Evolutionary conservation across 1,284 basidiomycete genomes (phyloP).

Genomic region (Phellopilus nigrolimitatus): DNA sequence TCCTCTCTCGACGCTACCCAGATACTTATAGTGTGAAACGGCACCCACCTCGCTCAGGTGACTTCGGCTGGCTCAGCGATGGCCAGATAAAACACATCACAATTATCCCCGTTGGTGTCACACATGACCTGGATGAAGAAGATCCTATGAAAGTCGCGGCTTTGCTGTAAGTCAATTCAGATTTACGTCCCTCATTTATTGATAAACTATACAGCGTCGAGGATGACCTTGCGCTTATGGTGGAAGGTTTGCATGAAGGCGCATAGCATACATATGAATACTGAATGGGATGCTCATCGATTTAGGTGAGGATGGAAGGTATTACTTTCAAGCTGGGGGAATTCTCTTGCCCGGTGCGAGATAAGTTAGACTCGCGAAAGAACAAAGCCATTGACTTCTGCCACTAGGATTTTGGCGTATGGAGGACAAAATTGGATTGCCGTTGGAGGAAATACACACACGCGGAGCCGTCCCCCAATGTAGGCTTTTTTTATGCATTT

Average conservation of each 20-base stretch:
- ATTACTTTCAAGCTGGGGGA: conserved; percentile 71
- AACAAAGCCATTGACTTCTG: background rate
- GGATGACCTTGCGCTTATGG: conserved; percentile 74
- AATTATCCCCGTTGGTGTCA: conserved; percentile 45
- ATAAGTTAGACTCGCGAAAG: background rate
- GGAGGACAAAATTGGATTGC: conserved; percentile 69
- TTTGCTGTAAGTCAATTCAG: conserved; percentile 41
- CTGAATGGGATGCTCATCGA: background rate
- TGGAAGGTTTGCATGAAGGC: conserved; percentile 48
- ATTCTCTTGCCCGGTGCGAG: conserved; percentile 56
- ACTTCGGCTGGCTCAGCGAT: conserved; percentile 47
- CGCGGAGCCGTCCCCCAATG: conserved; percentile 68
- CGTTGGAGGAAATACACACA: conserved; percentile 69
- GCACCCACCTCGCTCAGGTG: conserved; percentile 26
- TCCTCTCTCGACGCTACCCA: conserved; percentile 60
- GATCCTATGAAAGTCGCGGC: conserved; percentile 59
- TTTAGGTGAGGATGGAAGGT: conserved; percentile 55
- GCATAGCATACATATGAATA: conserved; percentile 8
- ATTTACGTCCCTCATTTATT: conserved; percentile 14
- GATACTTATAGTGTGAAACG: conserved; percentile 48
- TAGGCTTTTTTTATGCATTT: conserved; percentile 31
- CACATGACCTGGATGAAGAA: conserved; percentile 48
- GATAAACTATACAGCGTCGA: conserved; percentile 40
- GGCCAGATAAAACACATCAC: conserved; percentile 50
- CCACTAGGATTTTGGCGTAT: conserved; percentile 69